Base-by-base conservation (phyloP, 1,284 basidiomycete genomes). In the Rhodotorula sp. region DNA sequence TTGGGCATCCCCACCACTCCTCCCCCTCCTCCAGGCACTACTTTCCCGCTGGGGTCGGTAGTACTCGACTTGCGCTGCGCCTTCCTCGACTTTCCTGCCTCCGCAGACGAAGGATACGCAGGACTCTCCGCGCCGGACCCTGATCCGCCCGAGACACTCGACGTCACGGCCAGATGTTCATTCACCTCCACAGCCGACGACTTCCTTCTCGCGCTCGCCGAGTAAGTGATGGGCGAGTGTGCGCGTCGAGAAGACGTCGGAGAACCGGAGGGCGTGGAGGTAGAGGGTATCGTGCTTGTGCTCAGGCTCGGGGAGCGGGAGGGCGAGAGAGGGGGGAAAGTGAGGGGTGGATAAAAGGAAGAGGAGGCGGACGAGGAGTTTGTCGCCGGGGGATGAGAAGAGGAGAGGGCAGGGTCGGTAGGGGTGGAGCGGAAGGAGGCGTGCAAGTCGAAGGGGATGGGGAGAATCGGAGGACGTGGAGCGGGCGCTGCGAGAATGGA, bases 371-470 rank as follows among this genome's bases (percentile, higher is more conserved):
- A n/a, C 4, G 56, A 46, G 2, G n/a, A 34, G 17, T 46, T 9
- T 2, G 56, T 10, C 15, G 22, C 24, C 27, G 44, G 32, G 32
- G 36, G 48, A 39, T 52, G 22, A 6, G 24, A 5, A 48, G 34
- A 9, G 19, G 46, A 4, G 51, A 29, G 27, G 53, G 51, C 1
- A 64, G 64, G 24, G 11, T 8, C 32, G 32, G 46, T 22, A 2
- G 61, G 27, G 17, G 56, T 70, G 4, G 72, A 54, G 27, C 71
- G 72, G 46, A 73, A 73, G 13, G 68, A 65, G 10, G 68, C 68
- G 36, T 73, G 72, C 9, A 73, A 58, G 55, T 70, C 66, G 66
- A 64, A 73, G 5, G 65, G 52, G 4, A 67, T 34, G 17, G 64
- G 63, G n/a, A 56, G 48, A 15, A 59, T 29, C 20, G 36, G 9